Conservation (phyloP, 441 rosid genomes). For the Pelargonium myrrhifolium region DNA sequence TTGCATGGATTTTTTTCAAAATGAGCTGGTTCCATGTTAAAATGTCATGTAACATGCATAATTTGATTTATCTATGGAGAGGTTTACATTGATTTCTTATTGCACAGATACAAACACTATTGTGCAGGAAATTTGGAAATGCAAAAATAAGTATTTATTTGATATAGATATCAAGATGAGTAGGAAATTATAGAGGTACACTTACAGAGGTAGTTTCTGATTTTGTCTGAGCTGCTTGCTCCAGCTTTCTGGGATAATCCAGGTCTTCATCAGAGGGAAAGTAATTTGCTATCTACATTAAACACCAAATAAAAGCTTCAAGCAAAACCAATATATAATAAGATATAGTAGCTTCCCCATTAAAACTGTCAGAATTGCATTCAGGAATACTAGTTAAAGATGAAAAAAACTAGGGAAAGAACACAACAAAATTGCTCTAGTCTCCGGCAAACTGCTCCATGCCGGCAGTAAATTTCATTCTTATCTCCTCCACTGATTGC, state of each 20-base stretch:
- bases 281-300: constrained; percentile 79
- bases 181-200: constrained; percentile 4
- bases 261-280: constrained; percentile 69
- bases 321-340: not conserved
- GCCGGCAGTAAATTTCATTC: too few species aligned
- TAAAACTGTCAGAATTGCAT: not conserved
- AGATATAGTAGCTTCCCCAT: not conserved
- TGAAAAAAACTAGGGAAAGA: not conserved
- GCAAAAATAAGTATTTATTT: not conserved
- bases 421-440: not conserved
- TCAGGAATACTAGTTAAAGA: not conserved
- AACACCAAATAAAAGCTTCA: constrained; percentile 15
- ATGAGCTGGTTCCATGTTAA: not conserved
- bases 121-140: not conserved
- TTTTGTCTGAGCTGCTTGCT: constrained; percentile 38
- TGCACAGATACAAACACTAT: not conserved
- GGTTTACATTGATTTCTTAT: not conserved
- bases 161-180: constrained; percentile 4
- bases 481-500: too few species aligned
- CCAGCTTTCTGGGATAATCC: constrained; percentile 89
- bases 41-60: not conserved
- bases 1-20: not conserved
- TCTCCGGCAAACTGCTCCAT: too few species aligned
- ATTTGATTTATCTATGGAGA: not conserved
- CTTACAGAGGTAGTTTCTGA: constrained; percentile 46